Percentiles rank a stretch among this genome's conserved stretches.
Conservation (phyloP, 345 rosid species). For the Gossypium herbaceum region DNA sequence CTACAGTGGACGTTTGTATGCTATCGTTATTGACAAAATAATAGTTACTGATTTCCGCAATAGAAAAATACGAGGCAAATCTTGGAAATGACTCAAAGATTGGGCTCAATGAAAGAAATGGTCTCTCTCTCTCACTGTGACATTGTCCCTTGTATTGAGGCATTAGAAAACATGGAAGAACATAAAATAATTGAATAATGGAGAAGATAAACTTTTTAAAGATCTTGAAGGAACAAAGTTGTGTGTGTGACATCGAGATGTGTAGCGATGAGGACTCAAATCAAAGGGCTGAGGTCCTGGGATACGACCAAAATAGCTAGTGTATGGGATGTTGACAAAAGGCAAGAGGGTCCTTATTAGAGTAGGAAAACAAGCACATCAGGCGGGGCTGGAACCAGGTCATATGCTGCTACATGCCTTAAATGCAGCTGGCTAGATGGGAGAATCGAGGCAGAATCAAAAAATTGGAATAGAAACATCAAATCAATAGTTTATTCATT, state of each 20-base stretch:
- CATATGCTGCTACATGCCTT: conserved; percentile 14
- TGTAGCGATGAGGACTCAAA: conserved; percentile 22
- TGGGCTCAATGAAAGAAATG: conserved; percentile 39
- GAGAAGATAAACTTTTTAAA: conserved; percentile 11
- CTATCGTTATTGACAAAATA: background rate
- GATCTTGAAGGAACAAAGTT: conserved; percentile 32
- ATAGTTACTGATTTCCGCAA: background rate
- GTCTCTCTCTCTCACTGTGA: background rate
- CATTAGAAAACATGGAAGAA: background rate
- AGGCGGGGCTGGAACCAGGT: conserved; percentile 17
- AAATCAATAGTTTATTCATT: conserved; percentile 35
- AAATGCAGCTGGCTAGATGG: background rate
- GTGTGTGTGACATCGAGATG: conserved; percentile 42
- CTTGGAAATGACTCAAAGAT: conserved; percentile 27
- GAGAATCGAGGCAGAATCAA: conserved; percentile 20
- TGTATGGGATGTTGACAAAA: conserved; percentile 37
- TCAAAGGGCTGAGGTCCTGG: conserved; percentile 15
- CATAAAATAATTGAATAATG: background rate
- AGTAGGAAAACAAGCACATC: conserved; percentile 14
- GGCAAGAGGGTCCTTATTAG: conserved; percentile 5
- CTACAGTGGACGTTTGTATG: background rate
- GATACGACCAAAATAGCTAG: conserved; percentile 40
- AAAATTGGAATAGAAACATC: conserved; percentile 45
- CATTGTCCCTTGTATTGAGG: background rate
- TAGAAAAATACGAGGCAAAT: conserved; percentile 22